These are phyloP conservation scores for Cutaneotrichosporon cutaneum DNA, from an alignment of 1,284 basidiomycete species.

Conservation along the genomic window DNA sequence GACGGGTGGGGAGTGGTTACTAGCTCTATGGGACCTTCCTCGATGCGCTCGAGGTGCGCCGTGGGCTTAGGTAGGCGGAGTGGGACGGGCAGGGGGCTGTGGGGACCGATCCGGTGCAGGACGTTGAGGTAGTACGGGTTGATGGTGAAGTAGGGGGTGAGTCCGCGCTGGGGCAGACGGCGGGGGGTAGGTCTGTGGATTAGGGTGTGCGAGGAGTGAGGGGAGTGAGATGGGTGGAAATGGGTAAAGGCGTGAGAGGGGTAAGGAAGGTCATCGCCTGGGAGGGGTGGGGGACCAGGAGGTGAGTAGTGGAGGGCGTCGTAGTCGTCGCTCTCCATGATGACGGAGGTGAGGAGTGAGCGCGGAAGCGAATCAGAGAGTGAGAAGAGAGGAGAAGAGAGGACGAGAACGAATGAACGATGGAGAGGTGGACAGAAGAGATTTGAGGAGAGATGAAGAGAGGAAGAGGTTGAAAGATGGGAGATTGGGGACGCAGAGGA, in stretches of 20 bases:
- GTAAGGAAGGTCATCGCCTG: background rate
- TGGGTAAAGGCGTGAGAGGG: background rate
- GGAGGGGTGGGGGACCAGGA: background rate
- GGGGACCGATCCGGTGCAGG: background rate
- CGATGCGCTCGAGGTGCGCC: background rate
- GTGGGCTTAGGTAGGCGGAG: background rate
- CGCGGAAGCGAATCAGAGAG: background rate
- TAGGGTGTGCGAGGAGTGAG: background rate
- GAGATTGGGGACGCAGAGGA: no score
- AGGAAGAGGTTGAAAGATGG: background rate
- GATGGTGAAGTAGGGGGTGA: background rate
- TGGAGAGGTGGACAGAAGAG: background rate
- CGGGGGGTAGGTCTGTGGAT: background rate
- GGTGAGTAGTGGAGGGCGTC: background rate
- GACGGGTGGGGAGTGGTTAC: background rate
- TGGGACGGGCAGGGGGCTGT: background rate
- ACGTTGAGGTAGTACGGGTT: constrained; percentile 8
- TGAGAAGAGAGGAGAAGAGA: background rate
- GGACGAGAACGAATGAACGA: background rate
- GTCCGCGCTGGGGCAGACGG: background rate
- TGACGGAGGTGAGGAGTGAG: background rate
- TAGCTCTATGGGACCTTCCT: background rate
- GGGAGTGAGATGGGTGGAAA: background rate
- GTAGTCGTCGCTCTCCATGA: background rate
- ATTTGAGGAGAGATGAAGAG: background rate